These are phyloP conservation scores for Periconia sp. DNA, from an alignment of 2,329 filamentous ascomycete species.

Conservation along the genomic window DNA sequence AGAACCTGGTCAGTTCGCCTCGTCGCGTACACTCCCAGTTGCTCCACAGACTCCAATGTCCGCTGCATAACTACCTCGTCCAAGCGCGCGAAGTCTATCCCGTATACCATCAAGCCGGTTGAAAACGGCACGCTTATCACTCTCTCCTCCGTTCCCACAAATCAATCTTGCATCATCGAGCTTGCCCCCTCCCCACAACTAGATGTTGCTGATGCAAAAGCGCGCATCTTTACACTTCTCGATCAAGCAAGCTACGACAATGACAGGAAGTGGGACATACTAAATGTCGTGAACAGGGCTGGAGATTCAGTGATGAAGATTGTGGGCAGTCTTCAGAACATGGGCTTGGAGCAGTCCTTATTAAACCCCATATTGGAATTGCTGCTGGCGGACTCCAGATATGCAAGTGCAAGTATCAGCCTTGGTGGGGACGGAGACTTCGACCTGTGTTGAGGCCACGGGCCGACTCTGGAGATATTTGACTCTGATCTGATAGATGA, in stretches of 20 bases:
- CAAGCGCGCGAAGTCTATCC: constrained; percentile 34
- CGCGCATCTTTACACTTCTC: constrained; percentile 30
- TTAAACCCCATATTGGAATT: constrained; percentile 43
- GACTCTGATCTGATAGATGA: too few species aligned
- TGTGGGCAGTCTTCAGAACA: constrained; percentile 35
- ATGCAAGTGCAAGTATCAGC: constrained; percentile 15
- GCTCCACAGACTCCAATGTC: constrained; percentile 16
- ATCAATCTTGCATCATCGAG: constrained; percentile 34
- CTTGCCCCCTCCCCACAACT: constrained; percentile 37
- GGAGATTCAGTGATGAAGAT: constrained; percentile 35
- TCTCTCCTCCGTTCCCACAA: constrained; percentile 25
- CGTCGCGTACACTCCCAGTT: constrained; percentile 31
- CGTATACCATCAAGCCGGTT: constrained; percentile 18
- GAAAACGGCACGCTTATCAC: constrained; percentile 35
- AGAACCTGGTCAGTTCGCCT: constrained; percentile 41
- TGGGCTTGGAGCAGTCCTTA: constrained; percentile 31
- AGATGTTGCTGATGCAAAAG: constrained; percentile 39
- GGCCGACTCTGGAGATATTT: too few species aligned
- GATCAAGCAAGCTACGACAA: constrained; percentile 35
- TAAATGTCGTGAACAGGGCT: constrained; percentile 33
- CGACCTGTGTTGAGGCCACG: constrained; percentile 4
- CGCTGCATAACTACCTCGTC: constrained; percentile 29
- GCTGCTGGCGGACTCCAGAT: constrained; percentile 41
- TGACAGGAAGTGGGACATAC: constrained; percentile 42
- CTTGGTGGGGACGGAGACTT: not conserved